Conservation (phyloP, 441 rosid genomes). For the Gossypium davidsonii region DNA sequence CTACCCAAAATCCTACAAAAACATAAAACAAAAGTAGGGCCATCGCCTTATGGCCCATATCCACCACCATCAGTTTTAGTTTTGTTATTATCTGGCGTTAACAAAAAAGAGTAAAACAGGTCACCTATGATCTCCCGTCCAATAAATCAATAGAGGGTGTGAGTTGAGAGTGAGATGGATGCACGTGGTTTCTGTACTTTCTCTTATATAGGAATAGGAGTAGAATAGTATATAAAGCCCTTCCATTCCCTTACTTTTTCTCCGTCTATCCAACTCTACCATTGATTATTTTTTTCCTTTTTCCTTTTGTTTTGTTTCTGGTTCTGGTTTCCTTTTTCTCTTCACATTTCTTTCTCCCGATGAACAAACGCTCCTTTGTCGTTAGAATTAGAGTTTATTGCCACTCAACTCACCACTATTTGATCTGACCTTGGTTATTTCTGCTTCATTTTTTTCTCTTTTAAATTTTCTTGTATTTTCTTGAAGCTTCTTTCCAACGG, state of each 20-base stretch:
- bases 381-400: not conserved
- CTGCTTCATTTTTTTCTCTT: not conserved
- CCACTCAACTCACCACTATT: not conserved
- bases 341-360: not conserved
- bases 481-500: slow-evolving; percentile 15
- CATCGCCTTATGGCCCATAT: not conserved
- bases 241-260: not conserved
- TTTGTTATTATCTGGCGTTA: not conserved
- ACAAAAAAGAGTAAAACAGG: too few species aligned
- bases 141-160: not conserved
- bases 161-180: not conserved
- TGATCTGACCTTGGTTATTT: not conserved
- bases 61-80: not conserved
- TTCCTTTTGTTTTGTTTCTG: not conserved
- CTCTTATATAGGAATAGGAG: not conserved
- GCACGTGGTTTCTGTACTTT: not conserved
- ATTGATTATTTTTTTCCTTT: too few species aligned
- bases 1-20: not conserved
- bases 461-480: not conserved
- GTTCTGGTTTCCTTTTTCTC: not conserved
- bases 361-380: not conserved
- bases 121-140: too few species aligned
- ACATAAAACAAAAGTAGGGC: not conserved
- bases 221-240: slow-evolving; percentile 13
- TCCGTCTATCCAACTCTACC: not conserved